These are phyloP conservation scores for Nyssa sinensis DNA, from an alignment of 148 eudicot genomes.

Conservation along the genomic window DNA sequence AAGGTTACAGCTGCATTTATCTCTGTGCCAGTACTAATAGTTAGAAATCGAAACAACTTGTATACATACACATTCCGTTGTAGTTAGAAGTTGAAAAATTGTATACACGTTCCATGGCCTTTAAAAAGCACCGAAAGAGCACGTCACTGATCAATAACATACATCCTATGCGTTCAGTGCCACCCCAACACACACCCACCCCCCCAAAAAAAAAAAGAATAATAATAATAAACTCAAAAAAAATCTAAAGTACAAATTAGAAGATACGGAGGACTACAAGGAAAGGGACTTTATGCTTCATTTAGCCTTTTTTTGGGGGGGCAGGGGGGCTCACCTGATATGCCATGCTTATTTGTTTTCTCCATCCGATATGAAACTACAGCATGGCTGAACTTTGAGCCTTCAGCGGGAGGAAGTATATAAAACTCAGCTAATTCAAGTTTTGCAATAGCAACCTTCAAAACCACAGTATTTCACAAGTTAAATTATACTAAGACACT, in stretches of 20 bases:
- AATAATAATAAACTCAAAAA: too few relatives aligned
- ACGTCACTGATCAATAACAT: not conserved
- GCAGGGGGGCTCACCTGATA: slow-evolving; percentile 19
- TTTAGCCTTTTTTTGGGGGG: too few relatives aligned
- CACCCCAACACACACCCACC: not conserved
- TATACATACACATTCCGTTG: not conserved
- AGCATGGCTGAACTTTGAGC: slow-evolving; percentile 26
- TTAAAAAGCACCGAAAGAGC: not conserved
- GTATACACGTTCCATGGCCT: not conserved
- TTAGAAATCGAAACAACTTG: not conserved
- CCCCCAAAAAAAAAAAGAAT: not conserved
- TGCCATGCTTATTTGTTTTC: slow-evolving; percentile 20
- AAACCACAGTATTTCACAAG: slow-evolving; percentile 1
- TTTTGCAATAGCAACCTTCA: slow-evolving; percentile 44
- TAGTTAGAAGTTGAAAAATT: not conserved
- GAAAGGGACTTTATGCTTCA: not conserved
- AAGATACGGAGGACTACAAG: not conserved
- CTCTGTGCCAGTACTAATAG: not conserved
- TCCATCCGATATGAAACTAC: slow-evolving; percentile 28
- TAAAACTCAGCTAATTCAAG: slow-evolving; percentile 27
- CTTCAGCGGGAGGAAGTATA: slow-evolving; percentile 32
- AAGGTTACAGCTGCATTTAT: not conserved
- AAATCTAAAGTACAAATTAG: not conserved
- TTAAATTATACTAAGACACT: not conserved
- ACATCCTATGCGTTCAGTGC: too few relatives aligned